Evolutionary conservation across 1,284 basidiomycete genomes (phyloP), one percentile per base, ranked within the genome.

Genomic region (Cystodermella granulosa): DNA sequence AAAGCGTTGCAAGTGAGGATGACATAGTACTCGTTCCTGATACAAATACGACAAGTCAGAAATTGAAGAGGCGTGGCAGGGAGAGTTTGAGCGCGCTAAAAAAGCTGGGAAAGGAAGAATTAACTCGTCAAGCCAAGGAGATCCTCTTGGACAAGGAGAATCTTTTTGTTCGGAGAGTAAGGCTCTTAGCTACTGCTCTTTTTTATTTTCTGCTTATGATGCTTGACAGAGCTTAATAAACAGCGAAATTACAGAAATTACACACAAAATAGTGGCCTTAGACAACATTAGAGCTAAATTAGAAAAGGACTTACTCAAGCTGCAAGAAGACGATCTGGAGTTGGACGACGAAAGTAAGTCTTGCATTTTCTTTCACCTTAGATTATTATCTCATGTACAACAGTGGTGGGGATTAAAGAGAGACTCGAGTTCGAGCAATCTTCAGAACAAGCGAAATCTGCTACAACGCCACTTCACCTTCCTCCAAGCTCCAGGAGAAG

Each of bases 311-410:
- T 74, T 98, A 20, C 68, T 98, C 31, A 87, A 81, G 57, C 65
- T 98, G 44, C 89, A 94, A 49, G 96, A 98, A 61, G 94, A 98
- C 55, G 93, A 97, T 56, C 73, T 98, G 24, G 95, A 98, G 62
- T 72, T 98, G 24, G 90, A 96, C 58, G 95, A 97, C 55, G 95
- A 97, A 69, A 68, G 89, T 91, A 59, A 56, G 85, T 73, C 49
- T 48, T 24, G n/a, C n/a, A 34, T 26, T 15, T 35, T 36, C 46
- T 39, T 28, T 31, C 26, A 13, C 42, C 23, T 31, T 24, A 15
- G 34, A 47, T 41, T 37, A 39, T 34, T 24, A 34, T 34, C 46
- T 49, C 24, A 52, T 36, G 36, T 56, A 28, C 20, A 41, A 22
- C 56, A 92, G 89, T 94, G 46, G 83, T 89, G 64, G 92, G 91